phyloP scores from a whole-genome alignment of 345 rosid genomes.

The Mallotus nudiflorus region DNA sequence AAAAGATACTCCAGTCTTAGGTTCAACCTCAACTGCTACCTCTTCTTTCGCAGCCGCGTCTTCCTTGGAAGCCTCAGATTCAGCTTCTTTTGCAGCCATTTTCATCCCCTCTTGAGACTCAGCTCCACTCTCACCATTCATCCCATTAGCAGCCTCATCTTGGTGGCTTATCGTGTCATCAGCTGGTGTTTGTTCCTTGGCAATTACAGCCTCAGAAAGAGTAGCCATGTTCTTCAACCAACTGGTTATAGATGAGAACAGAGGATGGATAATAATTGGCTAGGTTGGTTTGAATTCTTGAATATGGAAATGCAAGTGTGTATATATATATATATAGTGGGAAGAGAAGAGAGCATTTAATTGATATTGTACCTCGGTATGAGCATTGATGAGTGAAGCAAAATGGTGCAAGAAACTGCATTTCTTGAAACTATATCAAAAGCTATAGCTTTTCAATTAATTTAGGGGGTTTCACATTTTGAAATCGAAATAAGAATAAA shows the following conservation, averaged over 20 bases:
- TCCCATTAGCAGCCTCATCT: neutral
- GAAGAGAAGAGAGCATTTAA: conserved; percentile 16
- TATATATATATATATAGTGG: no score
- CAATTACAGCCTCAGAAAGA: conserved; percentile 21
- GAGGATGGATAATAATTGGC: neutral
- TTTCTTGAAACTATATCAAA: no score
- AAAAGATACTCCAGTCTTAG: conserved; percentile 47
- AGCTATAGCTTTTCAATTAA: no score
- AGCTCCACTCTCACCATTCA: conserved; percentile 14
- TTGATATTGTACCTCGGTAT: conserved; percentile 12
- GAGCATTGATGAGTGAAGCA: conserved; percentile 17
- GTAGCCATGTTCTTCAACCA: conserved; percentile 22
- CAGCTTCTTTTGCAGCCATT: conserved; percentile 5
- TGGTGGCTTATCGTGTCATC: conserved; percentile 8
- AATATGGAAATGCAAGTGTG: neutral
- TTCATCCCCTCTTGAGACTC: conserved; percentile 10
- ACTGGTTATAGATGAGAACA: neutral
- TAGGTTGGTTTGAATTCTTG: conserved; percentile 12
- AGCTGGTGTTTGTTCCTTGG: conserved; percentile 19
- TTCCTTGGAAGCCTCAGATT: neutral
- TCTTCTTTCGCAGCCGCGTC: conserved; percentile 14
- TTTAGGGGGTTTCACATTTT: no score
- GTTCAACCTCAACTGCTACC: conserved; percentile 45
- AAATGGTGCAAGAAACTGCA: neutral
- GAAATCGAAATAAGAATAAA: no score